phyloP scores from a whole-genome alignment of 2,329 filamentous ascomycete genomes.

The Stagonosporopsis vannaccii region DNA sequence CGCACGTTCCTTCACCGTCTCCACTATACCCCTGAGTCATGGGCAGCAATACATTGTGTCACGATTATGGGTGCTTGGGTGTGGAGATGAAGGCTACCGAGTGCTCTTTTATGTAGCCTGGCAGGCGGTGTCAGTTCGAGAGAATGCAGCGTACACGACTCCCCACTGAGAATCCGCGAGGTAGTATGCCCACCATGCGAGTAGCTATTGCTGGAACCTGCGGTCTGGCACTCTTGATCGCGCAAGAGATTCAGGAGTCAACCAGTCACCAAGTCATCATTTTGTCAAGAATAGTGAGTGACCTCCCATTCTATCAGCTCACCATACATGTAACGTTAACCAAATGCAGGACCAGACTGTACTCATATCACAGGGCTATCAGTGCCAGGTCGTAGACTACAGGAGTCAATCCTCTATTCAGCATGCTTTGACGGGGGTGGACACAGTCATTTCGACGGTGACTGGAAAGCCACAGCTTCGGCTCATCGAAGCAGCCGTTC shows the following conservation, averaged over 20 bases:
- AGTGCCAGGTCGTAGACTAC: conserved; percentile 75
- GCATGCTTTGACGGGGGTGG: conserved; percentile 73
- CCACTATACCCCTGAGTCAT: conserved; percentile 41
- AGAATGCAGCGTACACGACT: not conserved
- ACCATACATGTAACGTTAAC: conserved; percentile 18
- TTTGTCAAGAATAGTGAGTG: conserved; percentile 70
- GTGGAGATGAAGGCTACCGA: not conserved
- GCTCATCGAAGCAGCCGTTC: conserved; percentile 74
- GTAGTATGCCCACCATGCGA: conserved; percentile 59
- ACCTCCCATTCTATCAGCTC: not conserved
- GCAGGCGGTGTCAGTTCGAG: not conserved
- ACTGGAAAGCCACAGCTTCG: conserved; percentile 70
- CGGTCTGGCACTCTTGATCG: conserved; percentile 65
- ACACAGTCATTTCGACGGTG: conserved; percentile 78
- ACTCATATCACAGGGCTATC: conserved; percentile 65
- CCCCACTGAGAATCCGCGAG: not conserved
- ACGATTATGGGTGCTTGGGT: conserved; percentile 20
- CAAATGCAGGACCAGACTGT: conserved; percentile 60
- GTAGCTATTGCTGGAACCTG: conserved; percentile 69
- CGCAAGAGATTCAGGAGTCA: conserved; percentile 64
- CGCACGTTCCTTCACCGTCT: conserved; percentile 33
- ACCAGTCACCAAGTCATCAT: conserved; percentile 74
- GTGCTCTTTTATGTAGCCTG: not conserved
- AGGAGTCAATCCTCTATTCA: conserved; percentile 63
- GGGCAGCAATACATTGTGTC: conserved; percentile 26